Percentiles rank a stretch among this genome's conserved stretches.
Evolutionary conservation across 345 rosid genomes (phyloP).

Genomic region (Nephelium lappaceum): DNA sequence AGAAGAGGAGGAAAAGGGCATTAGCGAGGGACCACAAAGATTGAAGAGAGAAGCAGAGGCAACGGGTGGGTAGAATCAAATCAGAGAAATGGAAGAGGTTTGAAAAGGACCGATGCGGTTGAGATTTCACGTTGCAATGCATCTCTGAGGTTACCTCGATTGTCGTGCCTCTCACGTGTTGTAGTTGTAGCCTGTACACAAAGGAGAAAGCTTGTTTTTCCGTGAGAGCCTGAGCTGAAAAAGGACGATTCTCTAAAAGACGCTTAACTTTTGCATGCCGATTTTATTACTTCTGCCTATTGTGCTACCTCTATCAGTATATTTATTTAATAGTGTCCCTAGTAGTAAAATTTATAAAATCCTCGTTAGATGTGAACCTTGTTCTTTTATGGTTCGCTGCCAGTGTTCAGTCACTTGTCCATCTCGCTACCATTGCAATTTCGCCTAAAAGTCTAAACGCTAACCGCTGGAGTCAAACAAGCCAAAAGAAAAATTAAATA

Average conservation of each 20-base stretch:
- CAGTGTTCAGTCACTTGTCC: slow-evolving; percentile 25
- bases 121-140: slow-evolving; percentile 9
- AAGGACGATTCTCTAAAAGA: slow-evolving; percentile 30
- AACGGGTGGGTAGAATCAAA: not conserved
- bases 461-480: slow-evolving; percentile 24
- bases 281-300: not conserved
- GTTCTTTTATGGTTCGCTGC: slow-evolving; percentile 16
- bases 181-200: slow-evolving; percentile 8
- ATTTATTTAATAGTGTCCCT: not conserved
- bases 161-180: slow-evolving; percentile 46
- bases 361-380: slow-evolving; percentile 33
- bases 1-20: too few species aligned
- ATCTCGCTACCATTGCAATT: not conserved
- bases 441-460: not conserved
- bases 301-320: too few species aligned
- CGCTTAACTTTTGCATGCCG: slow-evolving; percentile 32
- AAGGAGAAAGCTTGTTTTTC: not conserved
- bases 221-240: not conserved
- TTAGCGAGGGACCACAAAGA: slow-evolving; percentile 3
- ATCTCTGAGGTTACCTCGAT: slow-evolving; percentile 8
- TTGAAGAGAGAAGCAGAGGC: not conserved
- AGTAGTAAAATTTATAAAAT: not conserved
- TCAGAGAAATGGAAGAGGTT: not conserved
- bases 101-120: slow-evolving; percentile 38
- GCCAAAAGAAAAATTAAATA: not conserved